phyloP scores from a whole-genome alignment of 352 stramenopile genomes.

The Globisporangium recalcitrans region DNA sequence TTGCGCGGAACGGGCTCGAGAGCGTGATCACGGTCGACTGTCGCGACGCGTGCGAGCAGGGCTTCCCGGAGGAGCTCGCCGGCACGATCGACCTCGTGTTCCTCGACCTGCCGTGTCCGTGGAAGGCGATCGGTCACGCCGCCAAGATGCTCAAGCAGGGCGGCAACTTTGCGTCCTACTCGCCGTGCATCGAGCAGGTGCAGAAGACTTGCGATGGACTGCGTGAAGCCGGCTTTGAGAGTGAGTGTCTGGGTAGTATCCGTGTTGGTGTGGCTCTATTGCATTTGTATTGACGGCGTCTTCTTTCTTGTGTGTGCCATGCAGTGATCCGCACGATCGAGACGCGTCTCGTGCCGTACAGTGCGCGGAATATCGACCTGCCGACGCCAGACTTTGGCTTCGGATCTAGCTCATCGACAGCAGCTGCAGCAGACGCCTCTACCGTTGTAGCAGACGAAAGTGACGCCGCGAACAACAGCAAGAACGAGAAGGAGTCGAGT shows the following conservation, averaged over 20 bases:
- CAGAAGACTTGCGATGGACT: conserved; percentile 85
- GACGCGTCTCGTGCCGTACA: conserved; percentile 89
- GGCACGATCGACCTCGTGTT: conserved; percentile 93
- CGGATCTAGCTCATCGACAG: conserved; percentile 15
- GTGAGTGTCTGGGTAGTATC: conserved; percentile 19
- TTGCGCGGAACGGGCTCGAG: conserved; percentile 88
- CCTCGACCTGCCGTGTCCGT: conserved; percentile 97
- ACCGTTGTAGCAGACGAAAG: conserved; percentile 19
- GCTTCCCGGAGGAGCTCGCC: conserved; percentile 57
- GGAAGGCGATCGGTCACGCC: conserved; percentile 92
- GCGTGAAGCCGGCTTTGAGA: conserved; percentile 74
- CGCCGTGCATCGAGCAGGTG: conserved; percentile 98
- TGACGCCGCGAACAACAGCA: conserved; percentile 6
- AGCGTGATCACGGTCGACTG: conserved; percentile 92
- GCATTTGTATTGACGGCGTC: background rate
- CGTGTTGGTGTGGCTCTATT: background rate
- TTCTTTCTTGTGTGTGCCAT: conserved; percentile 6
- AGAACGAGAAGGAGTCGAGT: conserved; percentile 23
- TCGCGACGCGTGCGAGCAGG: conserved; percentile 93
- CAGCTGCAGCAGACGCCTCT: conserved; percentile 8
- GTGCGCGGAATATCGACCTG: conserved; percentile 55
- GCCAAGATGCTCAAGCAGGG: conserved; percentile 90
- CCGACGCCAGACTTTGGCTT: conserved; percentile 66
- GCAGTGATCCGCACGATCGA: conserved; percentile 89
- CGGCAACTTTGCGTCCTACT: conserved; percentile 95